Conservation (phyloP, 192 early-diverging fungal genomes). For the Linnemannia elongata region DNA sequence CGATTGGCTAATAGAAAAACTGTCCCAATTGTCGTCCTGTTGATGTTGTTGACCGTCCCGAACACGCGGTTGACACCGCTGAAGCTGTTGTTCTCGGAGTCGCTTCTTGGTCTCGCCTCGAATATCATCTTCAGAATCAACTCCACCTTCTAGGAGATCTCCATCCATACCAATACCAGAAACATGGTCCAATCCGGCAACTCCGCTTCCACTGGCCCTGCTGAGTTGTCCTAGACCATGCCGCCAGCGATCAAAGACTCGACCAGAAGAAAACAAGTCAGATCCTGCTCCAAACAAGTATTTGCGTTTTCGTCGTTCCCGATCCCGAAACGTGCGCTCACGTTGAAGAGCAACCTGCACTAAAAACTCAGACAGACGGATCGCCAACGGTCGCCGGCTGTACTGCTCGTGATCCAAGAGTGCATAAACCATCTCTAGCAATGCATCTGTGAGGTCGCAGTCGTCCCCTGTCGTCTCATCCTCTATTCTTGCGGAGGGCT, state of each 20-base stretch:
- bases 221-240: neutral
- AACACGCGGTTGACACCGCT: neutral
- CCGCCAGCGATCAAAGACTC: neutral
- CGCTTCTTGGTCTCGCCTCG: neutral
- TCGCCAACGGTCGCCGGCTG: neutral
- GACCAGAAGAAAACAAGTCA: neutral
- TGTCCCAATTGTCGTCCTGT: neutral
- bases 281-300: neutral
- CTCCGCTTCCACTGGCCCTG: neutral
- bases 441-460: slow-evolving; percentile 7
- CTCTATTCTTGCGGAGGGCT: neutral
- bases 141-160: neutral
- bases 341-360: neutral
- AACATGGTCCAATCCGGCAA: neutral
- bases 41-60: neutral
- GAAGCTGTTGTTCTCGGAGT: neutral
- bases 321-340: neutral
- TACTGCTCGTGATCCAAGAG: slow-evolving; percentile 3
- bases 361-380: neutral
- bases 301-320: neutral
- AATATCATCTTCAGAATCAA: neutral
- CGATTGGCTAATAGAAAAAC: neutral
- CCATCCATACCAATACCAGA: neutral
- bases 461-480: neutral
- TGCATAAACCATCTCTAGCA: slow-evolving; percentile 7